Evolutionary conservation across 2,329 filamentous ascomycete species (phyloP).

Genomic region (Microdochium trichocladiopsis): DNA sequence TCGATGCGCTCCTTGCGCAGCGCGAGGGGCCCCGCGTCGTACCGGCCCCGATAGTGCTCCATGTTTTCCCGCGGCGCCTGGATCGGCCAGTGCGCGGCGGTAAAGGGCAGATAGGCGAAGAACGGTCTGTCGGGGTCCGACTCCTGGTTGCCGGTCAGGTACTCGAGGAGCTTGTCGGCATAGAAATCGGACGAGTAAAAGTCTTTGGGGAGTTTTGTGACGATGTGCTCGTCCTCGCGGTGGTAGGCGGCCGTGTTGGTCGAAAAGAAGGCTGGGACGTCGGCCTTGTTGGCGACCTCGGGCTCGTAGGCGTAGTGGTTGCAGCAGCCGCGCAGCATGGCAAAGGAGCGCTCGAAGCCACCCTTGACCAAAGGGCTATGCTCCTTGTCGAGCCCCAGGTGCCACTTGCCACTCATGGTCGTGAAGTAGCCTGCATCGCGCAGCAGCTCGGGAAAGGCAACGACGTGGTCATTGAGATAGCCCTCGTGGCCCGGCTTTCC

Average conservation of each 20-base stretch:
- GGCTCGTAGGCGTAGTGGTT: slow-evolving; percentile 29
- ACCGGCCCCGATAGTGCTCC: slow-evolving; percentile 38
- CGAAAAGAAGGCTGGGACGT: background rate
- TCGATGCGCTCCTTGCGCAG: slow-evolving; percentile 34
- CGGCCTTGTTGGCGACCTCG: background rate
- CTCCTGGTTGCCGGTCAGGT: slow-evolving; percentile 20
- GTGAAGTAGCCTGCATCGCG: slow-evolving; percentile 50
- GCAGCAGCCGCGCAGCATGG: slow-evolving; percentile 45
- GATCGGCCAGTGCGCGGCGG: slow-evolving; percentile 45
- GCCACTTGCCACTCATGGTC: slow-evolving; percentile 51
- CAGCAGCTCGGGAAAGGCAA: slow-evolving; percentile 44
- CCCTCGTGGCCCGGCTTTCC: slow-evolving; percentile 48
- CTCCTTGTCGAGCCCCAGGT: slow-evolving; percentile 40
- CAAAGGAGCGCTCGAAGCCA: slow-evolving; percentile 46
- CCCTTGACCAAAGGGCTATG: slow-evolving; percentile 37
- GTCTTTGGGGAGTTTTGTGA: slow-evolving; percentile 29
- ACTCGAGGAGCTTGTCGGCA: slow-evolving; percentile 33
- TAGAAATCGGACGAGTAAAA: slow-evolving; percentile 40
- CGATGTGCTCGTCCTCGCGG: slow-evolving; percentile 2
- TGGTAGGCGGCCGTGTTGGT: background rate
- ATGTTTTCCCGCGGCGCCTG: slow-evolving; percentile 38
- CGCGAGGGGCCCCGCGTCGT: slow-evolving; percentile 40
- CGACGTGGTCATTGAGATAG: slow-evolving; percentile 48
- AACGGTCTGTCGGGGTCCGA: slow-evolving; percentile 29
- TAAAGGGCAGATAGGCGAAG: slow-evolving; percentile 40